Evolutionary conservation across 768 basidiomycete species (phyloP).

Genomic region (Tricholoma hemisulphureum): DNA sequence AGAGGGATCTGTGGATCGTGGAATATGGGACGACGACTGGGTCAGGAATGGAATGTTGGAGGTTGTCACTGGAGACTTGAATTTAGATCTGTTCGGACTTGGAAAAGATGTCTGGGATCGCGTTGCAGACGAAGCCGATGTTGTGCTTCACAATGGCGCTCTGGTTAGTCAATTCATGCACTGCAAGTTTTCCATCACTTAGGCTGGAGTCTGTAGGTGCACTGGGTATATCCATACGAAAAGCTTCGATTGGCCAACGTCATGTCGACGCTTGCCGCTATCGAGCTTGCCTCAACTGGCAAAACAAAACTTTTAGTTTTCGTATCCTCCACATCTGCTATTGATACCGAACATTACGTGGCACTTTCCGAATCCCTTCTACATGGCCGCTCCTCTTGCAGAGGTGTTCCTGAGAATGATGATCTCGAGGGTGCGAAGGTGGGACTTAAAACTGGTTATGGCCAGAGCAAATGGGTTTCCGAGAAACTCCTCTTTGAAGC

Average conservation of each 20-base stretch:
- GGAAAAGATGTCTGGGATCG: conserved; percentile 59
- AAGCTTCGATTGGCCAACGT: conserved; percentile 91
- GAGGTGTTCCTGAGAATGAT: conserved; percentile 84
- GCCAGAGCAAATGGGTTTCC: conserved; percentile 98
- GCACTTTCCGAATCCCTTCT: conserved; percentile 73
- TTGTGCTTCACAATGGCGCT: conserved; percentile 94
- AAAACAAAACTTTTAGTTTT: conserved; percentile 84
- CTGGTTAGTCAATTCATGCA: conserved; percentile 57
- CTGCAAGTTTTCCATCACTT: not conserved
- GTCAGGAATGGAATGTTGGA: conserved; percentile 62
- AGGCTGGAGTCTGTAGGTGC: conserved; percentile 55
- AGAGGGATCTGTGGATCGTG: conserved; percentile 71
- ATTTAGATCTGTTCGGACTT: conserved; percentile 73
- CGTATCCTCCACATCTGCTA: conserved; percentile 92
- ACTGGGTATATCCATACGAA: conserved; percentile 99
- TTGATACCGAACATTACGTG: conserved; percentile 91
- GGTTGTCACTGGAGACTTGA: conserved; percentile 83
- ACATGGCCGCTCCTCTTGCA: conserved; percentile 36
- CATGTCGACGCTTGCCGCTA: conserved; percentile 80
- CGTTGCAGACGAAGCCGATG: conserved; percentile 72
- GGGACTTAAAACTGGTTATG: conserved; percentile 86
- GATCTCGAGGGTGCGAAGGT: conserved; percentile 81
- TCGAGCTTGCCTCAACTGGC: conserved; percentile 71
- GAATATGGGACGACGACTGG: conserved; percentile 90
- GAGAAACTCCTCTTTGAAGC: conserved; percentile 94